A percentile compares a stretch with the other conserved stretches of the same genome.
phyloP scores from a whole-genome alignment of 2,329 filamentous ascomycete genomes.

The Fusarium brachygibbosum region DNA sequence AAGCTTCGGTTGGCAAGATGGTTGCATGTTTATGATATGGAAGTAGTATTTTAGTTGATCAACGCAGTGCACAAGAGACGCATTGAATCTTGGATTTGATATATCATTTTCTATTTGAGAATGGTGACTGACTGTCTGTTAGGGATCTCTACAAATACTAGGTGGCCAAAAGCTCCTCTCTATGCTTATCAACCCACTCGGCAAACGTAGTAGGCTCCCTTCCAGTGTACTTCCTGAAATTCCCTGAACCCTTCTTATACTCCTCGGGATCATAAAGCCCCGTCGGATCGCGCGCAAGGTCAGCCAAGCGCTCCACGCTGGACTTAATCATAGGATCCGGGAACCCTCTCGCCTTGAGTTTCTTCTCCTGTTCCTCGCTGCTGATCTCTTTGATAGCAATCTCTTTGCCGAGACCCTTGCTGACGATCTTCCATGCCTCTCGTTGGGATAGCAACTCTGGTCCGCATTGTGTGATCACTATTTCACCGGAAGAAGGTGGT shows the following conservation, averaged over 20 bases:
- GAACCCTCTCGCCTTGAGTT: not conserved
- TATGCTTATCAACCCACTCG: conserved; percentile 16
- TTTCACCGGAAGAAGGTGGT: rapidly evolving
- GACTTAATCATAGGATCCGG: not conserved
- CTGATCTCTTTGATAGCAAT: conserved; percentile 14
- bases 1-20: not conserved
- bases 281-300: not conserved
- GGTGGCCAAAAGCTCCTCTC: not conserved
- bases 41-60: not conserved
- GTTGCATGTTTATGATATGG: not conserved
- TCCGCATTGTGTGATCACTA: conserved; percentile 15
- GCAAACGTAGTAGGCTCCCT: conserved; percentile 11
- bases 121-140: not conserved
- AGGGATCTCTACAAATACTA: not conserved
- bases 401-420: not conserved
- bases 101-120: too few species aligned
- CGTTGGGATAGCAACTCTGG: conserved; percentile 12
- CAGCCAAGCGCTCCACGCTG: not conserved
- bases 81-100: not conserved
- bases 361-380: not conserved
- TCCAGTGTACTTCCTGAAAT: conserved; percentile 23
- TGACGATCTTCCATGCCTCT: conserved; percentile 7
- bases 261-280: not conserved
- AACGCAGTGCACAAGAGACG: not conserved
- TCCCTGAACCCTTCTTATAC: conserved; percentile 5